A percentile compares a stretch with the other conserved stretches of the same genome.
These are phyloP conservation scores for Erucastrum elatum DNA, from an alignment of 345 rosid species.

Conservation along the genomic window DNA sequence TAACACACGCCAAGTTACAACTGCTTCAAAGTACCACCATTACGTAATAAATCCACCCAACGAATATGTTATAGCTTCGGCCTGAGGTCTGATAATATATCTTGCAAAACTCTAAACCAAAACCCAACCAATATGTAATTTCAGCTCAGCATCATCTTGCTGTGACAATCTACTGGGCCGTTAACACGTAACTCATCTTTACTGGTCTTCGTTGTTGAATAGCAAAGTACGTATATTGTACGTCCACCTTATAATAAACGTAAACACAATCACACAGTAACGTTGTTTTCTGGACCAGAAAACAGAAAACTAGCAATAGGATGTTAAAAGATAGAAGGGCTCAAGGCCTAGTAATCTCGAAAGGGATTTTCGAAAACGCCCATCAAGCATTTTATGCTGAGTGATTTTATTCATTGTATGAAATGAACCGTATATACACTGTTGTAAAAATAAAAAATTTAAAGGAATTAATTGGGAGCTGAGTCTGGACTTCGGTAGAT, in stretches of 20 bases:
- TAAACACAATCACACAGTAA: too few species aligned
- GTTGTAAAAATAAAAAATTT: not conserved
- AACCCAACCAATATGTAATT: not conserved
- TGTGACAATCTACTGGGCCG: not conserved
- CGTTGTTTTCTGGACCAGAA: too few species aligned
- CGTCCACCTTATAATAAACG: not conserved
- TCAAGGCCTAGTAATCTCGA: not conserved
- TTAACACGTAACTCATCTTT: not conserved
- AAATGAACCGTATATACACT: conserved; percentile 26
- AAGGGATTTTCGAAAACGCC: conserved; percentile 1
- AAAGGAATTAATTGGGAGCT: conserved; percentile 45
- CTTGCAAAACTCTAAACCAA: not conserved
- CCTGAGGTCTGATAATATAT: not conserved
- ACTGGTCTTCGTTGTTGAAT: not conserved
- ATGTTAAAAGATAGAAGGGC: not conserved
- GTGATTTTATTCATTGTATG: not conserved
- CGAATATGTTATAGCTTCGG: not conserved
- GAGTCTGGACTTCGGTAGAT: conserved; percentile 82
- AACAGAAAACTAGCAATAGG: not conserved
- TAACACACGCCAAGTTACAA: not conserved
- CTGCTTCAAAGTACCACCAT: not conserved
- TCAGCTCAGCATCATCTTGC: not conserved
- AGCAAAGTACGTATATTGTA: not conserved
- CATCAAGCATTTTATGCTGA: conserved; percentile 5
- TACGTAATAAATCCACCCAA: not conserved